A percentile compares a stretch with the other conserved stretches of the same genome.
phyloP scores from a whole-genome alignment of 169 alveolate species.

The Plasmodium gaboni region DNA sequence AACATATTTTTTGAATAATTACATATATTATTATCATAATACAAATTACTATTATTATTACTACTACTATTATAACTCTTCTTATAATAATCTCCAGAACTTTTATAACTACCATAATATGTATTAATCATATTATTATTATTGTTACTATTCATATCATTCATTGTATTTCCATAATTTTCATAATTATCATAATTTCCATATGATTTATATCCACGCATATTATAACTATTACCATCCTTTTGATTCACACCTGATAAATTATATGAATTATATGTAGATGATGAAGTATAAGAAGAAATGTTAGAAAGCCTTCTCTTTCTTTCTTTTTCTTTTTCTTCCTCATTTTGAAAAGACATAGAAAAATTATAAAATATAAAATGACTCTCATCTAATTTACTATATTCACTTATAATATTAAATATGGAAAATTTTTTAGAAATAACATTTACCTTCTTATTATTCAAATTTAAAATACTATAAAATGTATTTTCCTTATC shows the following conservation, averaged over 20 bases:
- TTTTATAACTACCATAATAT: background rate
- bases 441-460: slow-evolving; percentile 27
- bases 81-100: background rate
- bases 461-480: slow-evolving; percentile 52
- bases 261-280: too few relatives aligned
- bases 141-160: background rate
- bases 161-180: background rate
- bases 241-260: too few relatives aligned
- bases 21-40: too few relatives aligned
- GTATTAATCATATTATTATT: background rate
- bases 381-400: slow-evolving; percentile 31
- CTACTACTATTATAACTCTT: background rate
- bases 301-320: background rate
- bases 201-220: background rate
- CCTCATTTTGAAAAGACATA: slow-evolving; percentile 41
- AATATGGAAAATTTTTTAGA: slow-evolving; percentile 37
- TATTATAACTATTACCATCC: background rate
- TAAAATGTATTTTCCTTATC: slow-evolving; percentile 8
- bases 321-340: slow-evolving; percentile 2
- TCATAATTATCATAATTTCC: background rate
- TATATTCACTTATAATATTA: slow-evolving; percentile 45
- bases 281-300: background rate
- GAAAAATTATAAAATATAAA: slow-evolving; percentile 41
- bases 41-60: background rate
- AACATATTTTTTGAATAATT: too few relatives aligned